Base-by-base conservation (phyloP, 176 grass and related monocot genomes). In the Chrysopogon serrulatus region DNA sequence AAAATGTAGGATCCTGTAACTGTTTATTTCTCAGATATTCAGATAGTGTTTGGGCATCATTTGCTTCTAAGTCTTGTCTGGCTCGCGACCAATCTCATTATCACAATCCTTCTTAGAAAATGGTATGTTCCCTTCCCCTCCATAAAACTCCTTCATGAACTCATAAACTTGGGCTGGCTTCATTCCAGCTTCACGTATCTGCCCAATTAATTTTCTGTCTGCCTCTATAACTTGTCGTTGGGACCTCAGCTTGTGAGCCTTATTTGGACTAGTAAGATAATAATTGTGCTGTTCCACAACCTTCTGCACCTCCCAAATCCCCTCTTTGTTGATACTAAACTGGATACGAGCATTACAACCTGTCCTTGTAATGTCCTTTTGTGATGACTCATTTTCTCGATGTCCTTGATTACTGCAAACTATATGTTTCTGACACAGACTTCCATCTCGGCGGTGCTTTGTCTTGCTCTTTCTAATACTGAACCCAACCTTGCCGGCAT, bases 11-110 rank as follows among this genome's bases (percentile, higher is more conserved):
- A 61, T 91, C 41, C 68, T 2, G 23, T n/a, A 65, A 75, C 66
- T 79, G 65, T 80, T 87, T 91, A 83, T 61, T 77, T 76, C 83
- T 85, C 24, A 78, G 32, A n/a, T 68, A 85, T 26, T 85, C 73
- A 12, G 66, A 54, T 42, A 85, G 27, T 60, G 56, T 60, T 60
- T 60, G 56, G 26, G 56, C 56, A 26, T 60, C 56, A 27, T 60
- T 60, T 5, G 31, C 63, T 65, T 65, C 31, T 65, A 65, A 19
- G 16, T 65, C 63, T 43, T 31, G 30, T 8, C 15, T 19, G 5
- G 63, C 26, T 65, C 63, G 15, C 31, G 4, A 34, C 31, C 15
- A 34, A 65, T 65, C 31, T 18, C 63, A 34, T 35, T 34, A 17
- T 65, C 8, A 32, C 63, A 34, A 65, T 64, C 60, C 60, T 32